These are phyloP conservation scores for Phytophthora cactorum DNA, from an alignment of 352 stramenopile genomes.

Conservation along the genomic window DNA sequence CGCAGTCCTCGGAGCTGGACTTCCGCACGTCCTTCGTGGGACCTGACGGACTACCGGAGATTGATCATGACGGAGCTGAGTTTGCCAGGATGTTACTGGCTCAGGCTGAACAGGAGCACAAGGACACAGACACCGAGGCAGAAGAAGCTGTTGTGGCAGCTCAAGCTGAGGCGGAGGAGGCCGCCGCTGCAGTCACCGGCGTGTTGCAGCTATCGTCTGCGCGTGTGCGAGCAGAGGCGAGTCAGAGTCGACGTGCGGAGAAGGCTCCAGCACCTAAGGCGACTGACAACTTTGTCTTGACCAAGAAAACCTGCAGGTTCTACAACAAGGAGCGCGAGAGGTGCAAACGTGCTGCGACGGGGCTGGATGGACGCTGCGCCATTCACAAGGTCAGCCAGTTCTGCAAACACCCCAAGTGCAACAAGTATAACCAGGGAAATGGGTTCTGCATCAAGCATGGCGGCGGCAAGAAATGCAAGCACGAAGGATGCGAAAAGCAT, in stretches of 20 bases:
- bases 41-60: conserved; percentile 60
- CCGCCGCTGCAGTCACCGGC: conserved; percentile 18
- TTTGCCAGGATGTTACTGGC: conserved; percentile 76
- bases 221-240: conserved; percentile 17
- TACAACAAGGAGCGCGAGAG: conserved; percentile 75
- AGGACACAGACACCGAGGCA: conserved; percentile 26
- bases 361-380: conserved; percentile 73
- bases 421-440: conserved; percentile 88
- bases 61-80: conserved; percentile 73
- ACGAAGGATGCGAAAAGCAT: conserved; percentile 79
- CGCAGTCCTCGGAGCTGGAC: conserved; percentile 70
- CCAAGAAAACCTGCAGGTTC: conserved; percentile 69
- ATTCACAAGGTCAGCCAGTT: conserved; percentile 89
- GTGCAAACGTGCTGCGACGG: conserved; percentile 69
- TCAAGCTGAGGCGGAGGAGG: conserved; percentile 31
- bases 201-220: conserved; percentile 35
- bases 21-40: conserved; percentile 77
- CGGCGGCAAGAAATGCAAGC: conserved; percentile 86
- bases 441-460: conserved; percentile 88
- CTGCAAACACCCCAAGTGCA: conserved; percentile 77
- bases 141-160: conserved; percentile 24
- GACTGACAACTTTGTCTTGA: conserved; percentile 25
- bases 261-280: conserved; percentile 23
- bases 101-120: conserved; percentile 66
- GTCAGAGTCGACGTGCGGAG: conserved; percentile 2